phyloP scores from a whole-genome alignment of 352 stramenopile species.

The Phytophthora palmivora region DNA sequence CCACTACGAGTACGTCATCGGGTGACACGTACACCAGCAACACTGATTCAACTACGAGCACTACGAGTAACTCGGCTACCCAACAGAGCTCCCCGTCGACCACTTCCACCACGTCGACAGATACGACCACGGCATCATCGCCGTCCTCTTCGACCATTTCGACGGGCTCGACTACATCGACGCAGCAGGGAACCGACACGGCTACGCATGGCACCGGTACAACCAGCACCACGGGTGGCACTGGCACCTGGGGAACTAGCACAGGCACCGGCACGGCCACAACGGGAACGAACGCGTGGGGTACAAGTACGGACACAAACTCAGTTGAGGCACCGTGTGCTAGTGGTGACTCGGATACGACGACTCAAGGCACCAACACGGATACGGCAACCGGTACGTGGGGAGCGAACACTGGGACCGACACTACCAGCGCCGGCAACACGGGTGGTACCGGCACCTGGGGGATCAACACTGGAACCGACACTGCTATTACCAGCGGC shows the following conservation, averaged over 20 bases:
- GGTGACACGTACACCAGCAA: constrained; percentile 24
- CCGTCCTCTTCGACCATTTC: constrained; percentile 21
- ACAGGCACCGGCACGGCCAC: constrained; percentile 17
- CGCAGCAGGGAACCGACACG: background rate
- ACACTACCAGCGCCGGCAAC: constrained; percentile 3
- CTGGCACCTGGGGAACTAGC: constrained; percentile 14
- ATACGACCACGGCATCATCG: constrained; percentile 21
- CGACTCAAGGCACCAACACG: no score
- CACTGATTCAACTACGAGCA: constrained; percentile 19
- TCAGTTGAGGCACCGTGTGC: no score
- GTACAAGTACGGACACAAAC: no score
- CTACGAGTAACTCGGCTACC: constrained; percentile 2
- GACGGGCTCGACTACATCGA: background rate
- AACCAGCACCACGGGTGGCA: background rate
- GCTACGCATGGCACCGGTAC: constrained; percentile 15
- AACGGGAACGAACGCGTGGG: background rate
- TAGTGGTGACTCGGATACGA: no score
- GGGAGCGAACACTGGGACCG: no score
- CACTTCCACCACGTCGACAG: constrained; percentile 16
- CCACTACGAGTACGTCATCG: constrained; percentile 24
- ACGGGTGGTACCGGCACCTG: constrained; percentile 9
- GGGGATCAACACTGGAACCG: constrained; percentile 17
- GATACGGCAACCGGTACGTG: no score
- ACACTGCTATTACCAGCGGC: constrained; percentile 1
- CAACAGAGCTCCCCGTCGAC: constrained; percentile 22